Evolutionary conservation across 2,329 filamentous ascomycete genomes (phyloP).

Genomic region (Metarhizium rileyi): DNA sequence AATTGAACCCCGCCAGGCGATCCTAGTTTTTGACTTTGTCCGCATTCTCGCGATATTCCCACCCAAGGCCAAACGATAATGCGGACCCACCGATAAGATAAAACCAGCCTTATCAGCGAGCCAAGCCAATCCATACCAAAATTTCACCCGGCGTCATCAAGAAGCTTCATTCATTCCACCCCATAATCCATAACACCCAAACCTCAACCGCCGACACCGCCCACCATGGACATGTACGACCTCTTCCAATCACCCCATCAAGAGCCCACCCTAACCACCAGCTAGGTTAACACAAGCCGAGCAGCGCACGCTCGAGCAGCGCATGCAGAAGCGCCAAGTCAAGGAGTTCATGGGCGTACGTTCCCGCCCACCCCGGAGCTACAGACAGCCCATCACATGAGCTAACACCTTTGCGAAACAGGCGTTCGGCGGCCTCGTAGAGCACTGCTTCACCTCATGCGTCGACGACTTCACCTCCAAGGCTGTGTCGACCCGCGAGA

Average conservation of each 20-base stretch:
- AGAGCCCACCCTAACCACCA: not conserved
- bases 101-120: constrained; percentile 6
- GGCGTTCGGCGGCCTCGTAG: constrained; percentile 41
- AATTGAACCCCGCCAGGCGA: no score
- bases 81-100: constrained; percentile 21
- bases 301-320: constrained; percentile 85
- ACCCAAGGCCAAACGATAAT: constrained; percentile 21
- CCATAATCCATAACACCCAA: constrained; percentile 4
- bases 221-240: constrained; percentile 11
- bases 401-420: constrained; percentile 7
- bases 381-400: not conserved
- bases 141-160: constrained; percentile 16
- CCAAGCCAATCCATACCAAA: constrained; percentile 13
- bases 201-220: not conserved
- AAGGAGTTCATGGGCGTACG: constrained; percentile 97
- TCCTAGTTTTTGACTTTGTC: no score
- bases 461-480: constrained; percentile 99
- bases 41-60: no score
- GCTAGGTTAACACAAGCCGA: constrained; percentile 61
- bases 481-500: constrained; percentile 77
- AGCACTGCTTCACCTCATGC: constrained; percentile 93
- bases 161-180: constrained; percentile 1
- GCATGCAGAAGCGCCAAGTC: constrained; percentile 97
- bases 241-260: not conserved
- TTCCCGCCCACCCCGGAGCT: constrained; percentile 14